phyloP scores from a whole-genome alignment of 169 alveolate species.

The Amoebophrya sp. region DNA sequence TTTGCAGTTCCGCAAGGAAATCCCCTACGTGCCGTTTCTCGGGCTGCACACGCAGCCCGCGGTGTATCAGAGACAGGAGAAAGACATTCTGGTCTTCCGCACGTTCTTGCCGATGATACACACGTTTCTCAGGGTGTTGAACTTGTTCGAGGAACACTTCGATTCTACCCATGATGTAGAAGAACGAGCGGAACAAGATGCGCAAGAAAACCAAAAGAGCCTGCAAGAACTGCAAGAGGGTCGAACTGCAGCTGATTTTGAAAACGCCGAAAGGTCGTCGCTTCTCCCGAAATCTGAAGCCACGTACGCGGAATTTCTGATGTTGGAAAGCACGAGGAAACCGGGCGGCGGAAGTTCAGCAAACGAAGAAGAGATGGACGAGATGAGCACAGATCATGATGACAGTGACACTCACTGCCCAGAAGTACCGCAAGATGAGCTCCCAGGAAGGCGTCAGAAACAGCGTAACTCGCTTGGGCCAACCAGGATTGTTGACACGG shows the following conservation, averaged over 20 bases:
- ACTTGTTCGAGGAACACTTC: background rate
- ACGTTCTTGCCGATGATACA: background rate
- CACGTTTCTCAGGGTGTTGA: background rate
- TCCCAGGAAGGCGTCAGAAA: too few relatives aligned
- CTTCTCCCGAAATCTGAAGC: too few relatives aligned
- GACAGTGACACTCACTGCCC: background rate
- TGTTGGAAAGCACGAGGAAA: too few relatives aligned
- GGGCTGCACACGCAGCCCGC: background rate
- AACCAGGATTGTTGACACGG: too few relatives aligned
- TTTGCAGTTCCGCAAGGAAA: background rate
- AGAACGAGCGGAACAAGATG: background rate
- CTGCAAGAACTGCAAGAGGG: background rate
- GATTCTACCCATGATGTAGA: too few relatives aligned
- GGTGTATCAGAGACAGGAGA: background rate
- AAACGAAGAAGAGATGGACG: background rate
- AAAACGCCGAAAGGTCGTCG: background rate
- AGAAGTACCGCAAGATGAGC: too few relatives aligned
- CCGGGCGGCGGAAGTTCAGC: too few relatives aligned
- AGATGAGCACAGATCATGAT: background rate
- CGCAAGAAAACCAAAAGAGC: background rate
- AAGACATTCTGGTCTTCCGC: background rate
- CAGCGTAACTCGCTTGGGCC: too few relatives aligned
- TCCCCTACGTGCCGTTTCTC: slow-evolving; percentile 7
- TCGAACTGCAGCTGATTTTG: too few relatives aligned
- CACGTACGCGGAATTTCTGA: too few relatives aligned